Evolutionary conservation across 345 rosid genomes (phyloP).

Genomic region (Arabidopsis arenosa): DNA sequence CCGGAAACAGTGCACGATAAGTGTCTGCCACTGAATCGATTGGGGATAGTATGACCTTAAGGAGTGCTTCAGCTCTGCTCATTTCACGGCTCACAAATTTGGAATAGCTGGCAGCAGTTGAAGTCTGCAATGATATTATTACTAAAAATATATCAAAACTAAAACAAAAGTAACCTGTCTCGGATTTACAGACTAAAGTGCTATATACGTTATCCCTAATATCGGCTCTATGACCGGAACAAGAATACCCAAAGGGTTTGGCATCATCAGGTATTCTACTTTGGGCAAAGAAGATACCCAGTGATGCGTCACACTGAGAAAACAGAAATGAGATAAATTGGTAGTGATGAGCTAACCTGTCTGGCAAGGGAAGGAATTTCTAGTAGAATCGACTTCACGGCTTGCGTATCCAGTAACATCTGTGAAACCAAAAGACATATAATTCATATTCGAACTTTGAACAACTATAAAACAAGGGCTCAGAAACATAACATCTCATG

Average conservation of each 20-base stretch:
- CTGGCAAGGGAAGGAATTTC: conserved; percentile 94
- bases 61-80: conserved; percentile 99
- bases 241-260: conserved; percentile 6
- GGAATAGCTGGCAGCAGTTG: conserved; percentile 86
- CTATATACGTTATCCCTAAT: not conserved
- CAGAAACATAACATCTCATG: conserved; percentile 20
- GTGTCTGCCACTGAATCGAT: conserved; percentile 97
- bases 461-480: conserved; percentile 18
- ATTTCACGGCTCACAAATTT: conserved; percentile 98
- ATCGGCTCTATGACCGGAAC: not conserved
- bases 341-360: conserved; percentile 64
- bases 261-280: not conserved
- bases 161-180: not conserved
- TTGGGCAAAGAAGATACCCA: not conserved
- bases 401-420: conserved; percentile 98
- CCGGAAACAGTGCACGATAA: conserved; percentile 92
- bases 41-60: conserved; percentile 97
- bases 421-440: conserved; percentile 49
- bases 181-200: not conserved
- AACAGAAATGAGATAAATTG: conserved; percentile 12
- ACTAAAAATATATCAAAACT: not conserved
- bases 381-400: conserved; percentile 91
- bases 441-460: conserved; percentile 2
- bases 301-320: not conserved
- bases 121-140: conserved; percentile 53